Base-by-base conservation (phyloP, 257 asterid species). In the Fraxinus cuspidata region DNA sequence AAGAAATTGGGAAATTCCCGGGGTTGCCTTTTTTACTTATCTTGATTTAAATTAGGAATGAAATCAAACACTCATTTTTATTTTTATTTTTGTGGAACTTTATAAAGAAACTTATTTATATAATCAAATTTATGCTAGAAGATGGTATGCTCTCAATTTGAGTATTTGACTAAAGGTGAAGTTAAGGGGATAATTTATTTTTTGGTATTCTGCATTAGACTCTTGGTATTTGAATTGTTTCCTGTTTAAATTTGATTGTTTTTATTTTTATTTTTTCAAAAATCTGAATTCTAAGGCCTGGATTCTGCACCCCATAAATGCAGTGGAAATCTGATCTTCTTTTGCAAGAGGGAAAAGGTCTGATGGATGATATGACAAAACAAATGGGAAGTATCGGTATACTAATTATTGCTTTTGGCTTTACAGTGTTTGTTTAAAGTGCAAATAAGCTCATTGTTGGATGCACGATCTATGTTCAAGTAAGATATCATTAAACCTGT, bases 381-480 rank as follows among this genome's bases (percentile, higher is more conserved):
- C 31, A 12, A 64, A 44, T 56, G 65, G 49, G 67, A 25, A 60
- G 16, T 73, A 75, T 68, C 28, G 44, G 65, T 69, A 47, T 73
- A 73, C 85, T 42, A 63, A 42, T 77, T 71, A 56, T 63, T 25
- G 77, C 76, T 75, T 65, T 78, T 21, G 23, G 32, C 56, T 80
- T 49, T 84, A 87, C 94, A 87, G 88, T 76, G 74, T 40, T 34
- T 79, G 25, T 32, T 74, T 23, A 58, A 73, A 77, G 70, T 74
- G 80, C 79, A 72, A 12, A 60, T 72, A 73, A 83, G 87, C 79
- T 73, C 75, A 65, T 77, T 31, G 16, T 80, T 83, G 78, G 87
- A 74, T 84, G 87, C 86, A 79, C 85, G 88, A 90, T 86, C 92
- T 88, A 89, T 92, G 96, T 89, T 90, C 94, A 86, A 92, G 97